Conservation (phyloP, 257 asterid genomes). For the Lavandula angustifolia region DNA sequence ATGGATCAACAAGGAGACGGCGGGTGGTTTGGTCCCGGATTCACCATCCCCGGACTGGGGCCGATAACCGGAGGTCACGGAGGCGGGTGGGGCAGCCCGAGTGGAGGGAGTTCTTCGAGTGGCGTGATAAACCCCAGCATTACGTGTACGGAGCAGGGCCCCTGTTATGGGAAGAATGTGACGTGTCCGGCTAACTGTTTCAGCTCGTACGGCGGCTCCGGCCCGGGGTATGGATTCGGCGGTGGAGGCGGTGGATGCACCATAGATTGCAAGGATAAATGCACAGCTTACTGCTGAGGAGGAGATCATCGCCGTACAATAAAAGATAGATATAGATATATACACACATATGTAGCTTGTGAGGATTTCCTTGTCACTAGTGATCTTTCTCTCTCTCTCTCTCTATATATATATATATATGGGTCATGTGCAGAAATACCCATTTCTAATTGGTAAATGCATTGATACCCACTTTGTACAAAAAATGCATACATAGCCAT, state of each 20-base stretch:
- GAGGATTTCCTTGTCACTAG: not conserved
- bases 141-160: constrained; percentile 66
- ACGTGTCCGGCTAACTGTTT: constrained; percentile 86
- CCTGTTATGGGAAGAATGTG: constrained; percentile 72
- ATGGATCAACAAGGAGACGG: constrained; percentile 32
- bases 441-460: no score
- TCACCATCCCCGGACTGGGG: constrained; percentile 71
- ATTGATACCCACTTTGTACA: no score
- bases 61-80: constrained; percentile 65
- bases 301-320: not conserved
- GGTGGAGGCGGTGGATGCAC: constrained; percentile 96
- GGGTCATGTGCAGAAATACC: no score
- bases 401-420: no score
- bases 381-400: no score
- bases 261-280: constrained; percentile 75
- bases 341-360: constrained; percentile 18
- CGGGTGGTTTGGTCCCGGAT: constrained; percentile 53
- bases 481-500: no score
- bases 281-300: constrained; percentile 68
- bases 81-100: constrained; percentile 46
- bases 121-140: constrained; percentile 48
- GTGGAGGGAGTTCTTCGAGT: constrained; percentile 55
- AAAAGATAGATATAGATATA: not conserved
- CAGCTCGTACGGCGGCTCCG: constrained; percentile 65
- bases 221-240: constrained; percentile 82